These are phyloP conservation scores for Zygosaccharomyces rouxii DNA, from an alignment of 805 yeast genomes.

Conservation along the genomic window DNA sequence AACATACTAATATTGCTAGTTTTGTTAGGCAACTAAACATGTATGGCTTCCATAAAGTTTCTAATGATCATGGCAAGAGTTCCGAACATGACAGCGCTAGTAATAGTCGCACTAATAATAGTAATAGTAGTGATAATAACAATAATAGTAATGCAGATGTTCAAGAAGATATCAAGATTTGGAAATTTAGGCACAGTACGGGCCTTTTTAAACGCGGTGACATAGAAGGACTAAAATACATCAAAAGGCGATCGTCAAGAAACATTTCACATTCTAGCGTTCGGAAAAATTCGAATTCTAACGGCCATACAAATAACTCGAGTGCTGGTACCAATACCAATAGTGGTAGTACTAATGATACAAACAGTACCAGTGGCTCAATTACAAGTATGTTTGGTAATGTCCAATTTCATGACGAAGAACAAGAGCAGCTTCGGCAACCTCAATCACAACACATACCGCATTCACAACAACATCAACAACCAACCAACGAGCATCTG, in stretches of 20 bases:
- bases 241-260: slow-evolving; percentile 65
- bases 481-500: neutral
- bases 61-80: slow-evolving; percentile 16
- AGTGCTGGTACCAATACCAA: slow-evolving; percentile 16
- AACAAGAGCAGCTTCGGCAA: slow-evolving; percentile 38
- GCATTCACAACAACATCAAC: slow-evolving; percentile 16
- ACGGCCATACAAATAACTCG: neutral
- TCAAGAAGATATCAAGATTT: slow-evolving; percentile 35
- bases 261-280: slow-evolving; percentile 23
- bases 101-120: neutral
- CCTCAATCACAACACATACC: slow-evolving; percentile 42
- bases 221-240: slow-evolving; percentile 61
- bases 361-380: slow-evolving; percentile 7
- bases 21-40: slow-evolving; percentile 76
- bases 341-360: slow-evolving; percentile 12
- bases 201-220: slow-evolving; percentile 80
- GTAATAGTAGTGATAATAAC: slow-evolving; percentile 7
- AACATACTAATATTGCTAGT: slow-evolving; percentile 75
- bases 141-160: slow-evolving; percentile 1
- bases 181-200: slow-evolving; percentile 90
- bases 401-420: slow-evolving; percentile 37
- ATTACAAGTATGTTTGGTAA: neutral
- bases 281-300: slow-evolving; percentile 15
- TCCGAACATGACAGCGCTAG: slow-evolving; percentile 4
- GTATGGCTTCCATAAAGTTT: slow-evolving; percentile 78